Conservation (phyloP, 2,329 filamentous ascomycete genomes). For the Paecilomyces dactylethromorphus region DNA sequence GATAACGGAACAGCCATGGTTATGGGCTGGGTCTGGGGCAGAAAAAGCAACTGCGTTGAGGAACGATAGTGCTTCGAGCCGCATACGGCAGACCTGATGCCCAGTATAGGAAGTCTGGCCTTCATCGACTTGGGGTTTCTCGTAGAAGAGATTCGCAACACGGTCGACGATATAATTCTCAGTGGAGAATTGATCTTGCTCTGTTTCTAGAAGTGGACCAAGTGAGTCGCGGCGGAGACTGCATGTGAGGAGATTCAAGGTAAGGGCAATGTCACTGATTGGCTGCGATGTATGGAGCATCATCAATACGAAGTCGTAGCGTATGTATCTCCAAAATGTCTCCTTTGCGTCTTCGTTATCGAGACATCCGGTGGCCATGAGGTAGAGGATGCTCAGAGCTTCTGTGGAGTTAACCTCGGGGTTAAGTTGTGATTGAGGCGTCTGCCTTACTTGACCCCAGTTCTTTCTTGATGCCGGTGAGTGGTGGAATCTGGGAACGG, state of each 20-base stretch:
- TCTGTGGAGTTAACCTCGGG: constrained; percentile 48
- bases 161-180: constrained; percentile 49
- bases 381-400: constrained; percentile 49
- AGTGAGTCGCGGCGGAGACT: constrained; percentile 49
- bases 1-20: constrained; percentile 56
- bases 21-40: constrained; percentile 52
- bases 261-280: constrained; percentile 48
- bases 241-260: constrained; percentile 49
- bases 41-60: constrained; percentile 37
- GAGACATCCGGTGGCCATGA: constrained; percentile 44
- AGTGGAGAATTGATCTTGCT: constrained; percentile 32
- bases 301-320: constrained; percentile 52
- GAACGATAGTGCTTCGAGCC: constrained; percentile 38
- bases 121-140: constrained; percentile 42
- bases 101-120: constrained; percentile 33
- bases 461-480: constrained; percentile 36
- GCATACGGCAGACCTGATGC: constrained; percentile 34
- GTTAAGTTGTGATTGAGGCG: constrained; percentile 36
- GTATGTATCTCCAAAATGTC: constrained; percentile 52
- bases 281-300: constrained; percentile 54
- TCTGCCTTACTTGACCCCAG: constrained; percentile 32
- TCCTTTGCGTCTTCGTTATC: constrained; percentile 34
- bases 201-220: constrained; percentile 43
- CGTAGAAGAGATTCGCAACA: constrained; percentile 51
- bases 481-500: constrained; percentile 43